Conservation (phyloP, 192 early-diverging fungal genomes). For the Backusella psychrophila region DNA sequence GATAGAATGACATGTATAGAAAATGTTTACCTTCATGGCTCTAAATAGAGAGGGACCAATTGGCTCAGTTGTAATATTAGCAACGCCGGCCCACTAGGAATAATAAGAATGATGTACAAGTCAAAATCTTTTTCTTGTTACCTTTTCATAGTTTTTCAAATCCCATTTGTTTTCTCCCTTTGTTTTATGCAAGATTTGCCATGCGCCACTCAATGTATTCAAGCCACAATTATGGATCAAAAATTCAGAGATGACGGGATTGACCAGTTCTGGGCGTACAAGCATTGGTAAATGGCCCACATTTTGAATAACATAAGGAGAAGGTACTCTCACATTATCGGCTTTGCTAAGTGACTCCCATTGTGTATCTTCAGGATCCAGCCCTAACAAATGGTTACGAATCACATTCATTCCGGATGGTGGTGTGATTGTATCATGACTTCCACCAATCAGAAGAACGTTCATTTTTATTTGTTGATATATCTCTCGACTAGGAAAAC, state of each 20-base stretch:
- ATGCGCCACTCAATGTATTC: conserved; percentile 45
- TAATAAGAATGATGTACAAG: not conserved
- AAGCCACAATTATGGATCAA: conserved; percentile 51
- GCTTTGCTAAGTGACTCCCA: not conserved
- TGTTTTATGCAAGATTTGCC: conserved; percentile 51
- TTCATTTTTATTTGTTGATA: conserved; percentile 39
- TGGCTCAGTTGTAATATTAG: conserved; percentile 42
- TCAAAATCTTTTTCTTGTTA: not conserved
- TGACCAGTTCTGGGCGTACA: conserved; percentile 48
- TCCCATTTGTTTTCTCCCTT: conserved; percentile 58
- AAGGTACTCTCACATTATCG: conserved; percentile 18
- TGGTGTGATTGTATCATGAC: conserved; percentile 42
- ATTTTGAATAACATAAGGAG: conserved; percentile 43
- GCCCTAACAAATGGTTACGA: conserved; percentile 33
- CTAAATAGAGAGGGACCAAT: conserved; percentile 41
- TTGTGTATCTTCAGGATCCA: conserved; percentile 13
- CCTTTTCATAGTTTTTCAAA: conserved; percentile 61
- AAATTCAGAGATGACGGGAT: conserved; percentile 51
- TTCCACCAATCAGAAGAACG: conserved; percentile 46
- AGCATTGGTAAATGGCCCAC: conserved; percentile 51
- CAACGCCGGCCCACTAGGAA: conserved; percentile 46
- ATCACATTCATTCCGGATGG: conserved; percentile 41
- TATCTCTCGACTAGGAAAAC: conserved; percentile 31
- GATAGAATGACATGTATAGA: not conserved
- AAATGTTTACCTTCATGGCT: conserved; percentile 47